Percentiles rank a stretch among this genome's conserved stretches.
Evolutionary conservation across 352 stramenopile genomes (phyloP).

Genomic region (Peronosclerospora sorghi): DNA sequence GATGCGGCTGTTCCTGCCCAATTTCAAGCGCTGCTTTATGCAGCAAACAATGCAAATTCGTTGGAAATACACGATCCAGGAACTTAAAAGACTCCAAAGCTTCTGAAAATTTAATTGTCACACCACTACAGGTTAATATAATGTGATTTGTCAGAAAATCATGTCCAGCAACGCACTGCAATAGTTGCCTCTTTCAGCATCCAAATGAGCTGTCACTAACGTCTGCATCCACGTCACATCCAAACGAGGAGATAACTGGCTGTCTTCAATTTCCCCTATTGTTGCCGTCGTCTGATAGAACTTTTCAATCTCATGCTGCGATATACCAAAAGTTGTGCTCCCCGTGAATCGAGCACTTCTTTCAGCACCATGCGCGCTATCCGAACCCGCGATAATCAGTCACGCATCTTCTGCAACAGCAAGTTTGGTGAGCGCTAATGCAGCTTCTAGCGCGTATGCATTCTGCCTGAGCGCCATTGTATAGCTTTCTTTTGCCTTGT

Average conservation of each 20-base stretch:
- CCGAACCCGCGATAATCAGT: conserved; percentile 11
- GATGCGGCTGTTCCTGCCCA: conserved; percentile 46
- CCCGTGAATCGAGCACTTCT: conserved; percentile 3
- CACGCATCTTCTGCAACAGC: conserved; percentile 29
- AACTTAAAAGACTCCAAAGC: conserved; percentile 27
- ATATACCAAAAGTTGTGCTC: neutral
- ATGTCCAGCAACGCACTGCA: conserved; percentile 13
- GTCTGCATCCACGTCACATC: conserved; percentile 50
- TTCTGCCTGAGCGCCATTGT: conserved; percentile 41
- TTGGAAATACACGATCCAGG: conserved; percentile 39
- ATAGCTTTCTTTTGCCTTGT: conserved; percentile 58
- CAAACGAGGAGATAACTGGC: conserved; percentile 1
- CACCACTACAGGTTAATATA: neutral
- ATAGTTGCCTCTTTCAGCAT: conserved; percentile 32
- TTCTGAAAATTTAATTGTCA: conserved; percentile 7
- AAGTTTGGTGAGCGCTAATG: conserved; percentile 55
- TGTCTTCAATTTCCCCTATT: conserved; percentile 1
- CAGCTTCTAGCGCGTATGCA: conserved; percentile 72
- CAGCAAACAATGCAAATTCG: conserved; percentile 54
- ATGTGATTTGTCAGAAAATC: too few species aligned
- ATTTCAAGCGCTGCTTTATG: conserved; percentile 47
- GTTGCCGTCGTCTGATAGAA: conserved; percentile 29
- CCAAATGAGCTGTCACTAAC: conserved; percentile 43
- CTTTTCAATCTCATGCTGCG: conserved; percentile 34
- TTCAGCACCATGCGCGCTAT: conserved; percentile 4